Conservation (phyloP, 2,329 filamentous ascomycete species). For the Helicocarpus griseus region DNA sequence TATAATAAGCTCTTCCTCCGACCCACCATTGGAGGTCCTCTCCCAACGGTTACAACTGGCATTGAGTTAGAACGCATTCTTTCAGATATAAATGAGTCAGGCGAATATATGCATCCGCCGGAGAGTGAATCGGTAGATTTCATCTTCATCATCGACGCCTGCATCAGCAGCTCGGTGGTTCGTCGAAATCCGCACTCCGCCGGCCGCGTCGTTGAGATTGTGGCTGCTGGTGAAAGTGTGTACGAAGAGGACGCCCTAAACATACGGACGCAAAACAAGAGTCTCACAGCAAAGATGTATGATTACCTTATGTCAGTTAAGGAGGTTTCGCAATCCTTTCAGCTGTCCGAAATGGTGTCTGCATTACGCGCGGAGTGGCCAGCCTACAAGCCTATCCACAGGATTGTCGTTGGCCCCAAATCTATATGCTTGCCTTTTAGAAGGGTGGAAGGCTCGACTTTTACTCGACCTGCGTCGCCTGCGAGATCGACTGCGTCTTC, state of each 20-base stretch:
- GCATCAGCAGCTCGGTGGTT: not conserved
- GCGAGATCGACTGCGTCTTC: too few relatives aligned
- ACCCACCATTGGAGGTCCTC: not conserved
- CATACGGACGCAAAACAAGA: not conserved
- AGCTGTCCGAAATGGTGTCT: not conserved
- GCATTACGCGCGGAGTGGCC: not conserved
- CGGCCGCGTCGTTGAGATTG: not conserved
- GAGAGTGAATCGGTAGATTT: not conserved
- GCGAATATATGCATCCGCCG: not conserved
- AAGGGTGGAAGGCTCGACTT: too few relatives aligned
- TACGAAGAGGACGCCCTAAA: not conserved
- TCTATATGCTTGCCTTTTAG: too few relatives aligned
- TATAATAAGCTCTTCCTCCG: not conserved
- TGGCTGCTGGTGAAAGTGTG: not conserved
- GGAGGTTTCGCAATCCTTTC: not conserved
- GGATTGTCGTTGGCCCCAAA: not conserved
- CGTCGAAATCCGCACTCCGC: not conserved
- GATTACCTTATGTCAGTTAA: not conserved
- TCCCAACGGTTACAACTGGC: not conserved
- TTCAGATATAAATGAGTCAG: not conserved
- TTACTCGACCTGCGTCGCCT: too few relatives aligned
- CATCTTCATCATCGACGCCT: not conserved
- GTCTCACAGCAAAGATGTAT: not conserved
- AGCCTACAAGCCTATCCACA: not conserved
- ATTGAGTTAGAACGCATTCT: not conserved